Evolutionary conservation across 805 yeast species (phyloP).

Genomic region (Martiniozyma abietophila): DNA sequence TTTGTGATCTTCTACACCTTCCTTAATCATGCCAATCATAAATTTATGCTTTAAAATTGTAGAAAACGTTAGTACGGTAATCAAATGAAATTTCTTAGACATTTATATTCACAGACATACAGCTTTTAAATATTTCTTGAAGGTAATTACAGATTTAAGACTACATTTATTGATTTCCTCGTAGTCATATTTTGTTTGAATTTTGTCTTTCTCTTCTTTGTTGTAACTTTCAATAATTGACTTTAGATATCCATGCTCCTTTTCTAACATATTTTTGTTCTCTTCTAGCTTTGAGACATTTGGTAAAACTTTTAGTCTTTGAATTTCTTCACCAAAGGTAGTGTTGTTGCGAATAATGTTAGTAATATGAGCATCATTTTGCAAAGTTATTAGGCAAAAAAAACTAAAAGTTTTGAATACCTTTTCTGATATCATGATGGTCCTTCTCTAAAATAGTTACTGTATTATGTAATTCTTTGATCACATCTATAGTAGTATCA

Average conservation of each 20-base stretch:
- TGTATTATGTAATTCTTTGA: slow-evolving; percentile 1
- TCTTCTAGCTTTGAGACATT: slow-evolving; percentile 1
- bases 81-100: too few species aligned
- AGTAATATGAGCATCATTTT: not conserved
- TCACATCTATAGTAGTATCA: slow-evolving; percentile 4
- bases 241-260: not conserved
- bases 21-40: slow-evolving; percentile 8
- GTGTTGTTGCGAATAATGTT: too few species aligned
- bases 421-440: not conserved
- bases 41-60: slow-evolving; percentile 9
- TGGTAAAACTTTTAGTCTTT: slow-evolving; percentile 1
- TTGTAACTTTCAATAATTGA: not conserved
- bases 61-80: too few species aligned
- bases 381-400: not conserved
- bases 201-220: not conserved
- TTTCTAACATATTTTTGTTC: not conserved
- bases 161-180: too few species aligned
- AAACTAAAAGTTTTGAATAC: slow-evolving; percentile 3
- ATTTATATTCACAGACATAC: too few species aligned
- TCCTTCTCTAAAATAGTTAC: not conserved
- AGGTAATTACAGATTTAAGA: too few species aligned
- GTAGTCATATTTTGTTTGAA: slow-evolving; percentile 3
- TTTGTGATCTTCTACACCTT: slow-evolving; percentile 10
- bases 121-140: too few species aligned
- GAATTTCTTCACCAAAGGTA: slow-evolving; percentile 3